A percentile compares a stretch with the other conserved stretches of the same genome.
These are phyloP conservation scores for Pyrenula aspistea DNA, from an alignment of 495 filamentous ascomycete species.

Conservation along the genomic window DNA sequence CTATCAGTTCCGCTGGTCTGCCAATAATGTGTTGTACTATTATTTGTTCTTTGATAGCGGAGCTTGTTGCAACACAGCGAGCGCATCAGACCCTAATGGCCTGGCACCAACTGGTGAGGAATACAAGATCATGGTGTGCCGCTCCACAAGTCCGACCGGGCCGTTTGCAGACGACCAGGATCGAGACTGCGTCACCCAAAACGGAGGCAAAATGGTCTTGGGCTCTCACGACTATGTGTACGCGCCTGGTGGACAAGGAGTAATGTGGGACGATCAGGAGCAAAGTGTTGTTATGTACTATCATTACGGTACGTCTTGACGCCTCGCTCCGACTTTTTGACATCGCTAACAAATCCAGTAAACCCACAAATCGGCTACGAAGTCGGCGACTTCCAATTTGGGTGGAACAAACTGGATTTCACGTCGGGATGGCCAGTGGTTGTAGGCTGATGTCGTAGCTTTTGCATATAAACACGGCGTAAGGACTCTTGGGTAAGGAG, in stretches of 20 bases:
- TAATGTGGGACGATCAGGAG: not conserved
- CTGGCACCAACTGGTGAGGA: not conserved
- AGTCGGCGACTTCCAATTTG: slow-evolving; percentile 53
- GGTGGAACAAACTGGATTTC: slow-evolving; percentile 55
- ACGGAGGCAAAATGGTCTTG: not conserved
- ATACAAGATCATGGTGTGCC: not conserved
- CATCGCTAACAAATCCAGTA: slow-evolving; percentile 9
- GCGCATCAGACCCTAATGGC: not conserved
- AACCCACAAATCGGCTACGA: slow-evolving; percentile 53
- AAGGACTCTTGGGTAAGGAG: too few relatives aligned
- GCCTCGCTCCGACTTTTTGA: not conserved
- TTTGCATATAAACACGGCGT: too few relatives aligned
- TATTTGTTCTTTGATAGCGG: not conserved
- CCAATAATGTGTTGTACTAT: not conserved
- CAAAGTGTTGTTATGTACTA: slow-evolving; percentile 3
- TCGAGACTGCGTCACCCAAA: not conserved
- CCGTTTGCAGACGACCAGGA: not conserved
- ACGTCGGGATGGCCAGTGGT: slow-evolving; percentile 56
- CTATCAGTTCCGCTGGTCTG: not conserved
- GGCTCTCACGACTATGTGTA: not conserved
- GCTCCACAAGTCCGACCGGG: not conserved
- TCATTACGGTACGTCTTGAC: not conserved
- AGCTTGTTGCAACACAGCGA: not conserved
- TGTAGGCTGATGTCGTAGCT: not conserved
- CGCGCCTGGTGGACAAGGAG: not conserved